A percentile compares a stretch with the other conserved stretches of the same genome.
Conservation (phyloP, 2,329 filamentous ascomycete genomes). For the Aspergillus novofumigatus region DNA sequence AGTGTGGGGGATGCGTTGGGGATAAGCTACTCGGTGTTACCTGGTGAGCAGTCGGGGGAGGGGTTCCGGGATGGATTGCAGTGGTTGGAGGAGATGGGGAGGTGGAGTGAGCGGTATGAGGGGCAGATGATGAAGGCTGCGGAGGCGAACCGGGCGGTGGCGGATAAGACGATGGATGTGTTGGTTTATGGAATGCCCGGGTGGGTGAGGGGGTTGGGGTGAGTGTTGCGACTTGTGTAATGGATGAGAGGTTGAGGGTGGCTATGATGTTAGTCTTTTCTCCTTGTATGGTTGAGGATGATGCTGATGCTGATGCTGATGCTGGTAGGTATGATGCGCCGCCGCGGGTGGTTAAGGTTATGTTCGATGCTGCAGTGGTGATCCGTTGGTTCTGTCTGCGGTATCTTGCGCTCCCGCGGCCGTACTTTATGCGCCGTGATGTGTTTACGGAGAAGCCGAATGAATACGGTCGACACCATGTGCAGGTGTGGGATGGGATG, state of each 20-base stretch:
- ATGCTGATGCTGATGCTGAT: not conserved
- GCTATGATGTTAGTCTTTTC: conserved; percentile 57
- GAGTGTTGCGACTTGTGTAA: conserved; percentile 54
- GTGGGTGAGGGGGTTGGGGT: conserved; percentile 44
- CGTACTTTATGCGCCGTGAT: conserved; percentile 34
- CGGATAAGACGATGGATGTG: conserved; percentile 57
- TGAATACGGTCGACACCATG: conserved; percentile 50
- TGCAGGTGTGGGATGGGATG: conserved; percentile 53
- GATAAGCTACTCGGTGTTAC: conserved; percentile 50
- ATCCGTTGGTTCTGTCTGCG: conserved; percentile 56
- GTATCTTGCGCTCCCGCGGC: conserved; percentile 58
- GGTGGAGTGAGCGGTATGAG: conserved; percentile 58
- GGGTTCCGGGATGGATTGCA: conserved; percentile 51
- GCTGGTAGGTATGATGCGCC: conserved; percentile 12
- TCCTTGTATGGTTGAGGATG: not conserved
- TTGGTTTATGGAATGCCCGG: conserved; percentile 55
- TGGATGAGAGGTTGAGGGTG: conserved; percentile 60
- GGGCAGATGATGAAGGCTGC: conserved; percentile 51
- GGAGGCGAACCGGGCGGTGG: conserved; percentile 51
- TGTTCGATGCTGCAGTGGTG: conserved; percentile 49
- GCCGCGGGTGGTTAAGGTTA: not conserved
- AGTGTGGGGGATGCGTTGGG: conserved; percentile 65
- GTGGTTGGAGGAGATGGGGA: conserved; percentile 49
- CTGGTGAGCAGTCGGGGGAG: conserved; percentile 25
- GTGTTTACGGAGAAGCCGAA: conserved; percentile 48